These are phyloP conservation scores for Eremothecium sinecaudum DNA, from an alignment of 1,139 yeast species.

Conservation along the genomic window DNA sequence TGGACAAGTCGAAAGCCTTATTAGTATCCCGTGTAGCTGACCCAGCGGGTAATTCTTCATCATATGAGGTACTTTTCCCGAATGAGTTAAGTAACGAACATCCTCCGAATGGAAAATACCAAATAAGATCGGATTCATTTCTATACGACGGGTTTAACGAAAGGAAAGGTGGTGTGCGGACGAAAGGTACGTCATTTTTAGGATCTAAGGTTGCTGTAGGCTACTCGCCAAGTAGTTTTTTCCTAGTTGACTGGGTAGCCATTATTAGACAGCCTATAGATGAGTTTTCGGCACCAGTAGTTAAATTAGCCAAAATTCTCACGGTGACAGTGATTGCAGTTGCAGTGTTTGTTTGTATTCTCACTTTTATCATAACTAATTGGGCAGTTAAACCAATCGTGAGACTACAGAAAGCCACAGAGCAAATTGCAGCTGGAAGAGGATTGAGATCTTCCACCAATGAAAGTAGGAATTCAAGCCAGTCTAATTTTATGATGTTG, in stretches of 20 bases:
- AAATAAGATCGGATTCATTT: conserved; percentile 26
- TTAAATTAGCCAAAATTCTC: conserved; percentile 54
- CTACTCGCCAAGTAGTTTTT: conserved; percentile 46
- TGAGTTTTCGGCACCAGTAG: conserved; percentile 55
- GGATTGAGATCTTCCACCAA: conserved; percentile 24
- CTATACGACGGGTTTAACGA: conserved; percentile 21
- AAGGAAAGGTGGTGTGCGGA: conserved; percentile 42
- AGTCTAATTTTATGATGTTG: not conserved
- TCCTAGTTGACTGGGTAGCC: conserved; percentile 62
- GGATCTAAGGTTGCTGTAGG: conserved; percentile 58
- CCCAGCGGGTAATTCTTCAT: conserved; percentile 23
- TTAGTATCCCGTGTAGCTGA: conserved; percentile 31
- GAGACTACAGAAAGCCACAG: conserved; percentile 75
- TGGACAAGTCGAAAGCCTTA: conserved; percentile 36
- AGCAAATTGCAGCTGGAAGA: conserved; percentile 39
- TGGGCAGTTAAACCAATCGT: conserved; percentile 81
- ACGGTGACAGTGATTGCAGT: conserved; percentile 74
- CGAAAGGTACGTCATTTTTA: conserved; percentile 37
- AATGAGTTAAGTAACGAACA: conserved; percentile 18
- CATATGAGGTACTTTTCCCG: conserved; percentile 35
- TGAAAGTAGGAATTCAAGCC: not conserved
- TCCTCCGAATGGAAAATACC: conserved; percentile 15
- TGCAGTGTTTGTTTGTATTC: conserved; percentile 61
- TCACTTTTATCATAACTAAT: conserved; percentile 77
- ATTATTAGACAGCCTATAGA: conserved; percentile 56